Percentiles rank a stretch among this genome's conserved stretches.
Conservation (phyloP, 441 rosid genomes). For the Gossypium schwendimanii region DNA sequence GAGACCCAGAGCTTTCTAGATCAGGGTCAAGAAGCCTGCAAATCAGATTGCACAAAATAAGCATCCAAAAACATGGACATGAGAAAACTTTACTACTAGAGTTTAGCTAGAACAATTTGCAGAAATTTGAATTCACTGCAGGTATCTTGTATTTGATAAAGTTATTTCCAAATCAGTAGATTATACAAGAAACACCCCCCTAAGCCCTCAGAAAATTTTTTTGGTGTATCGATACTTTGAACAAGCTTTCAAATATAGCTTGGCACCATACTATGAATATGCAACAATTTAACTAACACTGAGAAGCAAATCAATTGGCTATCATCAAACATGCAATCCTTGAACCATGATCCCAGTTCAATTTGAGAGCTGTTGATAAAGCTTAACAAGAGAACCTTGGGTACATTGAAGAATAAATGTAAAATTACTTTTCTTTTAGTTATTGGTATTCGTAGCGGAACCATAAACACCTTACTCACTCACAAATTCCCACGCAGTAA, state of each 20-base stretch:
- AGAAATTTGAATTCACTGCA: slow-evolving; percentile 2
- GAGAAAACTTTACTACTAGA: not conserved
- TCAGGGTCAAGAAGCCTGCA: slow-evolving; percentile 87
- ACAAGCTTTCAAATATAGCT: not conserved
- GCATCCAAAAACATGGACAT: slow-evolving; percentile 12
- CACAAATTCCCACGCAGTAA: not conserved
- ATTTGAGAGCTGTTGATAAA: not conserved
- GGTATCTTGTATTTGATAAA: not conserved
- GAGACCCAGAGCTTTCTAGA: slow-evolving; percentile 90
- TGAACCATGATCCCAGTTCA: not conserved
- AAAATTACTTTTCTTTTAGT: not conserved
- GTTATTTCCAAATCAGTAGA: not conserved
- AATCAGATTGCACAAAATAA: slow-evolving; percentile 19
- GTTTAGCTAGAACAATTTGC: not conserved
- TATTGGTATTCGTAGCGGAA: not conserved
- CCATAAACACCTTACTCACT: not conserved
- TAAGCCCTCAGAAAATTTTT: not conserved
- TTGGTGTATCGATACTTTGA: not conserved
- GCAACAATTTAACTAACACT: not conserved
- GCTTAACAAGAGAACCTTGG: not conserved
- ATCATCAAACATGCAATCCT: not conserved
- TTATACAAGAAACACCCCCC: not conserved
- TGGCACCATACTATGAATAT: not conserved
- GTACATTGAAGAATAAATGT: not conserved
- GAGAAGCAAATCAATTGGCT: not conserved